phyloP scores from a whole-genome alignment of 805 yeast genomes.

The Metschnikowia anglica region DNA sequence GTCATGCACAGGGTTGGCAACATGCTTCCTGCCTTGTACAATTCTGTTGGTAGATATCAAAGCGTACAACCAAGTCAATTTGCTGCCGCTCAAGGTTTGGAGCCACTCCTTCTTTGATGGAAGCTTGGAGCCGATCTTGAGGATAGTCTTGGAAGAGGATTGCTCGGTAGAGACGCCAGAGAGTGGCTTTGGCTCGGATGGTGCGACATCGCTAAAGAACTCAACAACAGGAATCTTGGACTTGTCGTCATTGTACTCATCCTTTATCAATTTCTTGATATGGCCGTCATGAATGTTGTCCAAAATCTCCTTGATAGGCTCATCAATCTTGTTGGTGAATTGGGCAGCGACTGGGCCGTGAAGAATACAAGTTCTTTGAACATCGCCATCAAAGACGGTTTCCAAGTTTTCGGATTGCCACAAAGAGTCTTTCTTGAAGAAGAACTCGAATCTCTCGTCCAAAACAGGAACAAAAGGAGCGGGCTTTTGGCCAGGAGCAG shows the following conservation, averaged over 20 bases:
- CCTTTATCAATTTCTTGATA: conserved; percentile 64
- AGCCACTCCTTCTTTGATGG: conserved; percentile 60
- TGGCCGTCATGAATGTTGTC: conserved; percentile 91
- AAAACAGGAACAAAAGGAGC: conserved; percentile 96
- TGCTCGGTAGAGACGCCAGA: conserved; percentile 38
- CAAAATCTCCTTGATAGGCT: conserved; percentile 88
- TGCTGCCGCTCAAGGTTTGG: conserved; percentile 72
- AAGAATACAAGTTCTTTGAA: conserved; percentile 97
- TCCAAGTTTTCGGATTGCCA: conserved; percentile 99
- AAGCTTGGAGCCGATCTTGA: conserved; percentile 38
- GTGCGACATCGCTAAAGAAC: conserved; percentile 73
- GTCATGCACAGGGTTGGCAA: conserved; percentile 73
- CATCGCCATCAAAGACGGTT: conserved; percentile 93
- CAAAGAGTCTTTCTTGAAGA: conserved; percentile 96
- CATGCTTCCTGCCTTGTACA: conserved; percentile 83
- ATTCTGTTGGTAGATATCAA: conserved; percentile 74
- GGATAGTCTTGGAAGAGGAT: conserved; percentile 31
- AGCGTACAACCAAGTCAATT: conserved; percentile 88
- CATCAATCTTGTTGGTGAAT: conserved; percentile 81
- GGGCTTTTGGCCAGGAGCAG: conserved; percentile 88
- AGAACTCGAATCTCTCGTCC: conserved; percentile 91
- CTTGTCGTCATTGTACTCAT: conserved; percentile 67
- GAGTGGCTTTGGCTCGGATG: conserved; percentile 31
- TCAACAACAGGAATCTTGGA: conserved; percentile 83
- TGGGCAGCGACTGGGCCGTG: conserved; percentile 99